Conservation (phyloP, 2,329 filamentous ascomycete genomes). For the Tolypocladium pustulatum region DNA sequence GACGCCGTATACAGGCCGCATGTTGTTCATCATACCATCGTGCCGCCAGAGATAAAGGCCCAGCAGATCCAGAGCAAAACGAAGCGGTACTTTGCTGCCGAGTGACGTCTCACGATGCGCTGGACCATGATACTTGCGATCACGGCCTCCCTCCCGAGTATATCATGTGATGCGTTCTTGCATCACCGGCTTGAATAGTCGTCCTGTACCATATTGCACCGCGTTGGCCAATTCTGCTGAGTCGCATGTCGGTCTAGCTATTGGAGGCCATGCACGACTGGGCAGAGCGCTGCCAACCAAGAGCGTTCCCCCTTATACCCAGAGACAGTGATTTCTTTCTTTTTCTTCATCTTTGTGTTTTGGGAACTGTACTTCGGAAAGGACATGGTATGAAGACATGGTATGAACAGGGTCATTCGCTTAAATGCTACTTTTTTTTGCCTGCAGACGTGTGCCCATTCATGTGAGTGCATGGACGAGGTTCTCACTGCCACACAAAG, state of each 20-base stretch:
- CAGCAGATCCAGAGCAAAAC: constrained; percentile 54
- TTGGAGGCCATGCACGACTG: constrained; percentile 1
- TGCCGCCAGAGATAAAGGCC: constrained; percentile 60
- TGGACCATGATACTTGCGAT: background rate
- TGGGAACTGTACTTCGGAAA: background rate
- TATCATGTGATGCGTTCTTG: background rate
- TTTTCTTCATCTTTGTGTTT: background rate
- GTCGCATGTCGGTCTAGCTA: background rate
- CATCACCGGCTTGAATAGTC: background rate
- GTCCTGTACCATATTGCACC: constrained; percentile 1
- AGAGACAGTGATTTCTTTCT: background rate
- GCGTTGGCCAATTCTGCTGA: background rate
- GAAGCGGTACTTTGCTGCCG: constrained; percentile 64
- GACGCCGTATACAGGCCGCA: constrained; percentile 87
- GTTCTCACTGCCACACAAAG: background rate
- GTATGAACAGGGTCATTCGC: background rate
- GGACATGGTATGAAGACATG: background rate
- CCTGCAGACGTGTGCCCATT: background rate
- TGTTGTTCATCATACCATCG: constrained; percentile 79
- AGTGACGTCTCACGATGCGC: constrained; percentile 24
- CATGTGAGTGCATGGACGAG: background rate
- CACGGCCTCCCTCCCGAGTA: background rate
- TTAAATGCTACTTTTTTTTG: background rate
- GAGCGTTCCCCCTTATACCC: constrained; percentile 5
- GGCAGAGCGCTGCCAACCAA: constrained; percentile 2